A percentile compares a stretch with the other conserved stretches of the same genome.
phyloP scores from a whole-genome alignment of 2,329 filamentous ascomycete species.

The Penicillium sp. region DNA sequence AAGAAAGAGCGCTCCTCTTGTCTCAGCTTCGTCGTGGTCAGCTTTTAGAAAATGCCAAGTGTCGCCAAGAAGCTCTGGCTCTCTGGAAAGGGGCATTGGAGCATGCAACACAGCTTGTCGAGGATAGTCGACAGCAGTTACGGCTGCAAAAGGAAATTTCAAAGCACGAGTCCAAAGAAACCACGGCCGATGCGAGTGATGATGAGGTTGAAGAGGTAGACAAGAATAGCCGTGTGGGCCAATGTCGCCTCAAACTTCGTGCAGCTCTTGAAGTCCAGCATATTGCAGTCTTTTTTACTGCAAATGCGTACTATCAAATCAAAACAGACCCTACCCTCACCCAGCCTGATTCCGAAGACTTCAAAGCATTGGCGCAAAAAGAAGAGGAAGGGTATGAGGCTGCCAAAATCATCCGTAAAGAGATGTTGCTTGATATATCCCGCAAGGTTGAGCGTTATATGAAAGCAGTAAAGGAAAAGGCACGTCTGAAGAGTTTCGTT shows the following conservation, averaged over 20 bases:
- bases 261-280: slow-evolving; percentile 73
- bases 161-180: slow-evolving; percentile 10
- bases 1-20: slow-evolving; percentile 62
- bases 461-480: slow-evolving; percentile 53
- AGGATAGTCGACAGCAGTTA: slow-evolving; percentile 60
- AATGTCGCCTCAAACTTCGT: slow-evolving; percentile 61
- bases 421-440: slow-evolving; percentile 61
- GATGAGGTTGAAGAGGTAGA: slow-evolving; percentile 37
- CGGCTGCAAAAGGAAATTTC: slow-evolving; percentile 39
- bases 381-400: slow-evolving; percentile 69
- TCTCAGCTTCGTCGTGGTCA: slow-evolving; percentile 66
- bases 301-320: slow-evolving; percentile 76
- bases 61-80: slow-evolving; percentile 60
- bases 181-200: slow-evolving; percentile 24
- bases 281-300: slow-evolving; percentile 75
- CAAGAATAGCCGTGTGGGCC: slow-evolving; percentile 47
- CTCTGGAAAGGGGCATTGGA: slow-evolving; percentile 60
- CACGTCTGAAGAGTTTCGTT: slow-evolving; percentile 52
- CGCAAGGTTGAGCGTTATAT: slow-evolving; percentile 60
- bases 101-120: slow-evolving; percentile 47
- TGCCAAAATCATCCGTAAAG: slow-evolving; percentile 70
- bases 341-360: slow-evolving; percentile 60
- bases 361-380: slow-evolving; percentile 58
- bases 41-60: slow-evolving; percentile 67
- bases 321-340: slow-evolving; percentile 64